These are phyloP conservation scores for Mortierella sp. DNA, from an alignment of 371 early-diverging fungal genomes.

Conservation along the genomic window DNA sequence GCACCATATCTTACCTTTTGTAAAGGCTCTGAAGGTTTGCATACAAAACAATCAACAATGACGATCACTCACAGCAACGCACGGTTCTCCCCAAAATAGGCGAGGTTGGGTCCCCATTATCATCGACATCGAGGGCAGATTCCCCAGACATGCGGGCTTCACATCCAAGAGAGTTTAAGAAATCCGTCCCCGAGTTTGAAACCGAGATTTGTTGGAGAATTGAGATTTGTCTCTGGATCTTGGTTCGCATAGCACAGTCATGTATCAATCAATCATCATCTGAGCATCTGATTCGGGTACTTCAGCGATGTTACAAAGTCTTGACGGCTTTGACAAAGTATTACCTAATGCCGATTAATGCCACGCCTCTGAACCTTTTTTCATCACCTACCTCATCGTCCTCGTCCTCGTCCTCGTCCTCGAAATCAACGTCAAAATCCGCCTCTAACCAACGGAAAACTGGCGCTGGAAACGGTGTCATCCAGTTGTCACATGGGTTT, in stretches of 20 bases:
- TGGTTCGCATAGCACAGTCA: conserved; percentile 45
- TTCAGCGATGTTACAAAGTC: conserved; percentile 41
- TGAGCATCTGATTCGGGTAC: conserved; percentile 45
- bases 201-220: conserved; percentile 48
- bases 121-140: not conserved
- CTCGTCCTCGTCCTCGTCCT: not conserved
- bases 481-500: conserved; percentile 47
- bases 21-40: conserved; percentile 26
- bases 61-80: conserved; percentile 19
- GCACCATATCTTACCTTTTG: not conserved
- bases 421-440: not conserved
- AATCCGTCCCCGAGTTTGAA: conserved; percentile 36
- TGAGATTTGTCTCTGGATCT: conserved; percentile 48
- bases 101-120: not conserved
- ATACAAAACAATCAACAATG: conserved; percentile 21
- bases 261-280: conserved; percentile 36
- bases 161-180: conserved; percentile 4
- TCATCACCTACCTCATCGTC: conserved; percentile 4
- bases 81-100: not conserved
- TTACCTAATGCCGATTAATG: conserved; percentile 28
- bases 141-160: conserved; percentile 1
- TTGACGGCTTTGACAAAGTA: conserved; percentile 46
- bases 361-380: conserved; percentile 25
- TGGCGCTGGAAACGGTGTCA: conserved; percentile 9
- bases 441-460: conserved; percentile 8